phyloP scores from a whole-genome alignment of 75 land plant genomes.

The Cunninghamia lanceolata region DNA sequence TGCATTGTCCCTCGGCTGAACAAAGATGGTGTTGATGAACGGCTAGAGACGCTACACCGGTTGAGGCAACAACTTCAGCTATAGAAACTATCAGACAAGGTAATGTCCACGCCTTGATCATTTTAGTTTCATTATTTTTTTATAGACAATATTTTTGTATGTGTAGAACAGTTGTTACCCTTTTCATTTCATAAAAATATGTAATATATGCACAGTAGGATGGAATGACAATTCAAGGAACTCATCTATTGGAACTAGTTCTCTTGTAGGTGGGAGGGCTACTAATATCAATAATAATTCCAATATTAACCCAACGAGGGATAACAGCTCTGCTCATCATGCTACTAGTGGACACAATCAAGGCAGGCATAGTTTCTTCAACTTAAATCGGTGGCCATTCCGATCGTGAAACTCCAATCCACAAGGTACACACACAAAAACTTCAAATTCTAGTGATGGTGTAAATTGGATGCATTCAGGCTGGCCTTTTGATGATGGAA shows the following conservation, averaged over 20 bases:
- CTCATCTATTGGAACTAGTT: background rate
- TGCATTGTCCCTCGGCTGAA: slow-evolving; percentile 54
- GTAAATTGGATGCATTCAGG: background rate
- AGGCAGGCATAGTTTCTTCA: background rate
- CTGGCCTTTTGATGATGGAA: background rate
- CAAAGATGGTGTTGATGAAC: background rate
- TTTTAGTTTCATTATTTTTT: too few species aligned
- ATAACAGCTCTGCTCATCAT: too few species aligned
- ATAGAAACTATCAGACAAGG: background rate
- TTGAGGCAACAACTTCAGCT: too few species aligned
- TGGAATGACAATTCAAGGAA: background rate
- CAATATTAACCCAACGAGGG: too few species aligned
- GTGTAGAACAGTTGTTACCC: too few species aligned
- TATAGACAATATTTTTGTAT: too few species aligned
- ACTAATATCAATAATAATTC: background rate
- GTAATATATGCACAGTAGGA: too few species aligned
- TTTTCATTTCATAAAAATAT: too few species aligned
- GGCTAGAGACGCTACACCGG: background rate
- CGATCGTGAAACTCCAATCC: background rate
- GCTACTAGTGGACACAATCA: background rate
- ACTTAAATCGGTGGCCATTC: background rate
- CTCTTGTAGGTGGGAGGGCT: background rate
- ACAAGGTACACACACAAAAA: background rate
- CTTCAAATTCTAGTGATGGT: background rate
- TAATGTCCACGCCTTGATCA: background rate